Conservation (phyloP, 2,329 filamentous ascomycete species). For the Exophiala bonariae region DNA sequence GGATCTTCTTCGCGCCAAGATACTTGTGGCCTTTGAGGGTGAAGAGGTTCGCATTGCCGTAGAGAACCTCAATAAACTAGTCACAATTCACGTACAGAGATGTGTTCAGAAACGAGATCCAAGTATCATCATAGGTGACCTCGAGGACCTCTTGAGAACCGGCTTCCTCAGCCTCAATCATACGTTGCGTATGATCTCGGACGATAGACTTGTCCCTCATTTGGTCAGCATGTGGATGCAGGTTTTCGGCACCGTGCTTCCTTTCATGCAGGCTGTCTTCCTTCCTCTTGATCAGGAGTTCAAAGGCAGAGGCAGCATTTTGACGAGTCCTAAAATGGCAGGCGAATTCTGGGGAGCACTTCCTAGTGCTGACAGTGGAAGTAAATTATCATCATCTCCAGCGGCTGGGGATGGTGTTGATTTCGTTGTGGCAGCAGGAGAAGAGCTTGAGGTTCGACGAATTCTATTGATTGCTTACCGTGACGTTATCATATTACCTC, state of each 20-base stretch:
- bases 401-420: constrained; percentile 22
- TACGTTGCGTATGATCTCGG: constrained; percentile 73
- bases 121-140: constrained; percentile 61
- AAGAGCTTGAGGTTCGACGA: constrained; percentile 79
- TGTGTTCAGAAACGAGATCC: constrained; percentile 63
- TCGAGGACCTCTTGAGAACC: constrained; percentile 62
- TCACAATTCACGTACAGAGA: constrained; percentile 61
- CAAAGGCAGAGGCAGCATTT: constrained; percentile 75
- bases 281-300: constrained; percentile 92
- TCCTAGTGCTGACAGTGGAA: constrained; percentile 44
- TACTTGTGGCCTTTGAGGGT: constrained; percentile 65
- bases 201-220: constrained; percentile 85
- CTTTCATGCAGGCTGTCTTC: constrained; percentile 94
- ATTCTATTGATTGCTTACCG: constrained; percentile 86
- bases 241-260: constrained; percentile 85
- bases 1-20: constrained; percentile 64
- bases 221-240: constrained; percentile 93
- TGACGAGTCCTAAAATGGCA: constrained; percentile 70
- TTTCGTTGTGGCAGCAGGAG: constrained; percentile 44
- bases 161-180: constrained; percentile 87
- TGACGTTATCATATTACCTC: constrained; percentile 82
- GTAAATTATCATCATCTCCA: constrained; percentile 35
- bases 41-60: constrained; percentile 65
- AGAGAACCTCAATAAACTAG: constrained; percentile 65
- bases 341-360: constrained; percentile 87